Base-by-base conservation (phyloP, 768 basidiomycete species). In the Xerocomus potaroensis region DNA sequence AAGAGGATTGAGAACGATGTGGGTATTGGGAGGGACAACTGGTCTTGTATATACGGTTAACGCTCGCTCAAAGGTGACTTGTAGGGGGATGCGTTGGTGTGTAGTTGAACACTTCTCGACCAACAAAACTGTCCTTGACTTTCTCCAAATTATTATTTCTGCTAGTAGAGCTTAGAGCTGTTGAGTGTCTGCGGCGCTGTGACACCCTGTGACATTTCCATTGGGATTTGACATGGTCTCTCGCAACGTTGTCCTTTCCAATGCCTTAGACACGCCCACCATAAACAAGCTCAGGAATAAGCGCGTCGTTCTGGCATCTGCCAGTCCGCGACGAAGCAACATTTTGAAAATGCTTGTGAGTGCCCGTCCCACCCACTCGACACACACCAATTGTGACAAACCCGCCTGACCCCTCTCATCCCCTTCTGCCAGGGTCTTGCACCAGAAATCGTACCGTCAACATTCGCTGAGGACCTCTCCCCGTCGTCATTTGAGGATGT, bases 281-380 rank as follows among this genome's bases (percentile, higher is more conserved):
- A 70, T 83, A 35, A 72, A 83, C 56, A 88, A 84, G 61, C 76
- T 96, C 1, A 61, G 72, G 31, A 81, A 79, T 18, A 93, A 91
- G 61, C 76, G 88, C 3, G 77, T 97, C 38, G 69, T 96, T 3
- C 74, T 97, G 1, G 93, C 93, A 1, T 95, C 92, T 5, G 83
- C 80, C 47, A 93, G 90, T 56, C 89, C 91, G 1, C 76, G 93
- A 54, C 74, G 93, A 58, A 81, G 78, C 59, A 91, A 92, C 45
- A 91, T 95, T 49, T 77, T 97, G 18, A 75, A 72, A 44, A 83
- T 77, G 6, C 78, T 87, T 57, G 91, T 93, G 65, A 61, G 85
- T 31, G n/a, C n/a, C n/a, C n/a, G n/a, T n/a, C n/a, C n/a, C n/a
- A 24, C 4, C 32, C 1, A 1, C 9, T 29, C 11, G 7, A 8